A percentile compares a stretch with the other conserved stretches of the same genome.
Evolutionary conservation across 345 rosid genomes (phyloP).

Genomic region (Moringa oleifera): DNA sequence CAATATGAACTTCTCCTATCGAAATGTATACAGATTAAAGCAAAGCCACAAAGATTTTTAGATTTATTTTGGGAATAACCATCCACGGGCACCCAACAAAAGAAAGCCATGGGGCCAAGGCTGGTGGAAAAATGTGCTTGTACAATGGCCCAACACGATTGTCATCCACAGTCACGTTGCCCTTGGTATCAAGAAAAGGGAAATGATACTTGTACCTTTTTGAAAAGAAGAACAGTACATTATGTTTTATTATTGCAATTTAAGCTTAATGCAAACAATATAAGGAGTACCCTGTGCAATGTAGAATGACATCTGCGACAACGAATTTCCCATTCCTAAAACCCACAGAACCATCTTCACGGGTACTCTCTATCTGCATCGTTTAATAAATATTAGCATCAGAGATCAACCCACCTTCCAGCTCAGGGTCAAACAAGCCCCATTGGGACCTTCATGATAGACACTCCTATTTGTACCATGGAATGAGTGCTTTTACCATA

Average conservation of each 20-base stretch:
- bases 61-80: conserved; percentile 30
- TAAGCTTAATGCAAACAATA: background rate
- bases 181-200: conserved; percentile 81
- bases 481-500: conserved; percentile 49
- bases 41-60: background rate
- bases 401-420: conserved; percentile 17
- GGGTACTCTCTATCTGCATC: conserved; percentile 54
- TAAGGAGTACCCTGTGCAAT: conserved; percentile 75
- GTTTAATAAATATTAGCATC: conserved; percentile 11
- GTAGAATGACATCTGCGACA: conserved; percentile 57
- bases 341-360: conserved; percentile 55
- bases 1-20: background rate
- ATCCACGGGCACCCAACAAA: conserved; percentile 75
- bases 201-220: conserved; percentile 88
- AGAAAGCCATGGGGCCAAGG: conserved; percentile 69
- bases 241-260: background rate
- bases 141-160: conserved; percentile 81
- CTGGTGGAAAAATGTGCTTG: conserved; percentile 73
- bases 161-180: conserved; percentile 62
- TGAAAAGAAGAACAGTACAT: conserved; percentile 4
- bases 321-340: conserved; percentile 49
- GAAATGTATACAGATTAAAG: conserved; percentile 4
- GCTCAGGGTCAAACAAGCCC: background rate
- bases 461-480: background rate
- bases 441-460: conserved; percentile 6